phyloP scores from a whole-genome alignment of 768 basidiomycete species.

The Auricularia sp. region DNA sequence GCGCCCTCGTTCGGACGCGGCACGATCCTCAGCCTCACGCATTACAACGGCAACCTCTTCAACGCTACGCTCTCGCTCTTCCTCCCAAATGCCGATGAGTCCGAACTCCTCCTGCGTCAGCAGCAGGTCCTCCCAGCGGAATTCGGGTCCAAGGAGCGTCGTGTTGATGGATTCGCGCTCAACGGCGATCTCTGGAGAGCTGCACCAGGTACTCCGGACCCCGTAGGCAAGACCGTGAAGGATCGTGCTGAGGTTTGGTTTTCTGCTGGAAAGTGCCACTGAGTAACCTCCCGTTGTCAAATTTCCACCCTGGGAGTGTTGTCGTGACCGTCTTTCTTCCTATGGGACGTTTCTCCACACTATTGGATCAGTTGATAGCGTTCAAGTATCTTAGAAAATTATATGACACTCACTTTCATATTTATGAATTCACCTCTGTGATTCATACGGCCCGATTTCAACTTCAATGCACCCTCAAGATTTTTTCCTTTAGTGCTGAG shows the following conservation, averaged over 20 bases:
- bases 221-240: background rate
- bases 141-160: background rate
- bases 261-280: too few species aligned
- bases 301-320: too few species aligned
- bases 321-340: too few species aligned
- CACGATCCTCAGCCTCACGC: background rate
- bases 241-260: background rate
- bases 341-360: too few species aligned
- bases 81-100: background rate
- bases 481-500: too few species aligned
- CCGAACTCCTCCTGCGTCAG: background rate
- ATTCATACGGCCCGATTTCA: too few species aligned
- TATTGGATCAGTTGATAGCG: too few species aligned
- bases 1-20: background rate
- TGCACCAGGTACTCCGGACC: conserved; percentile 28
- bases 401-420: too few species aligned
- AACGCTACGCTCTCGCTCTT: background rate
- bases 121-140: background rate
- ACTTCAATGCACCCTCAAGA: too few species aligned
- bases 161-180: background rate
- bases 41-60: background rate
- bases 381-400: too few species aligned
- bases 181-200: background rate
- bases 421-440: too few species aligned
- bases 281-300: too few species aligned